These are phyloP conservation scores for Parathielavia appendiculata DNA, from an alignment of 495 filamentous ascomycete genomes.

Conservation along the genomic window DNA sequence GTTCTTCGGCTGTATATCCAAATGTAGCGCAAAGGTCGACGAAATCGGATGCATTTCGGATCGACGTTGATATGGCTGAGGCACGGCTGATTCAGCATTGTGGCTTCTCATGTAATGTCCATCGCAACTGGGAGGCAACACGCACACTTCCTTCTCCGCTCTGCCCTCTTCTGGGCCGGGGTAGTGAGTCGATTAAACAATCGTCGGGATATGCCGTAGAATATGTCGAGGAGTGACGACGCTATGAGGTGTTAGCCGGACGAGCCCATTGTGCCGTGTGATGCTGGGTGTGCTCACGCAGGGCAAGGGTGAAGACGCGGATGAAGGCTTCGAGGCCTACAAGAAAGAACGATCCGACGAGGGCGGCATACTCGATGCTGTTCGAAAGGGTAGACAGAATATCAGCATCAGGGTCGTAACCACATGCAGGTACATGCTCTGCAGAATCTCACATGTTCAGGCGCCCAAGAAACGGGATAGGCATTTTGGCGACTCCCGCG, in stretches of 20 bases:
- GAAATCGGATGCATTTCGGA: slow-evolving; percentile 77
- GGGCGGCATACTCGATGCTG: slow-evolving; percentile 79
- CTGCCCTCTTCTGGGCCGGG: slow-evolving; percentile 58
- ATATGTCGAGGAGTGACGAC: slow-evolving; percentile 69
- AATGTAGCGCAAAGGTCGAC: slow-evolving; percentile 83
- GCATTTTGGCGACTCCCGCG: slow-evolving; percentile 49
- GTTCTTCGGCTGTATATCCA: slow-evolving; percentile 90
- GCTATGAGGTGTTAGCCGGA: slow-evolving; percentile 45
- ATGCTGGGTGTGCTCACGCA: slow-evolving; percentile 56
- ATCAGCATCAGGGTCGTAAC: not conserved
- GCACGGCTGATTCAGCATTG: slow-evolving; percentile 19
- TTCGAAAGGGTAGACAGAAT: not conserved
- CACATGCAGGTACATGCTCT: not conserved
- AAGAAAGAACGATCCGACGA: slow-evolving; percentile 75
- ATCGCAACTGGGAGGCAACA: slow-evolving; percentile 5
- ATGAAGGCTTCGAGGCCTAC: slow-evolving; percentile 75
- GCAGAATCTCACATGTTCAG: slow-evolving; percentile 67
- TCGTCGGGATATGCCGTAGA: slow-evolving; percentile 73
- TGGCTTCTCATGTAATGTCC: not conserved
- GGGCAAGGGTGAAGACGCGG: slow-evolving; percentile 79
- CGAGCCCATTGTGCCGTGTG: slow-evolving; percentile 18
- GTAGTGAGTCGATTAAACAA: slow-evolving; percentile 76
- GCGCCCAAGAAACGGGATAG: slow-evolving; percentile 77
- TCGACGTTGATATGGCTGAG: slow-evolving; percentile 46
- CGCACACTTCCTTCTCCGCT: slow-evolving; percentile 52